Evolutionary conservation across 139 green algal species (phyloP), one percentile per base, ranked within the genome.

Genomic region (Edaphochlamys debaryana): DNA sequence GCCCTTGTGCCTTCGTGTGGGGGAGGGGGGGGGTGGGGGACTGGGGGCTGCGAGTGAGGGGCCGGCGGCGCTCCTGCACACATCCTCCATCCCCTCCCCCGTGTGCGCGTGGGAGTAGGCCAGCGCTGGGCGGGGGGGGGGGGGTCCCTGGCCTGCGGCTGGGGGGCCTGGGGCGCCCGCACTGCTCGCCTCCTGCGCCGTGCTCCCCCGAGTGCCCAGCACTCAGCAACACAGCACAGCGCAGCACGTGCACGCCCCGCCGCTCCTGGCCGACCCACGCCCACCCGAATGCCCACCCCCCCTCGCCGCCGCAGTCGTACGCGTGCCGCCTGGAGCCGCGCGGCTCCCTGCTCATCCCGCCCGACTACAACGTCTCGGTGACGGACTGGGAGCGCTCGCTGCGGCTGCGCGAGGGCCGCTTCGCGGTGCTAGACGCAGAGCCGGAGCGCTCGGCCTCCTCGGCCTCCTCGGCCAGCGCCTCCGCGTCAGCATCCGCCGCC

Each of bases 331-430:
- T 98, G 71, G 95, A 98, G 90, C 89, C 89, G 9, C 37, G 69
- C 6, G 95, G 94, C 64, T 91, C 86, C 2, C 82, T 95, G 34
- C 87, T 98, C 66, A 95, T 94, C 40, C 95, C 95, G 4, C 94
- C 94, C 3, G 94, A 98, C 75, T 91, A 88, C 80, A 97, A 98
- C 69, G 91, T 96, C 30, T 84, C 85, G 36, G 62, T 97, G 30
- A 98, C 95, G 9, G 95, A 98, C 70, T 98, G 95, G 95, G 95
- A 98, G 88, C 91, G 94, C 32, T 90, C 91, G 6, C 69, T 96
- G 66, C 80, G 89, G 11, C 89, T 84, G 25, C 78, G 78, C 7
- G 79, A 89, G 32, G 85, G 85, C 32, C 32, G 67, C 54, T 89
- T 79, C 40, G 56, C 64, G 3, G 85, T 89, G 7, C 72, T 89